Conservation (phyloP, 495 filamentous ascomycete genomes). For the Lasiosphaeriaceae sp. region DNA sequence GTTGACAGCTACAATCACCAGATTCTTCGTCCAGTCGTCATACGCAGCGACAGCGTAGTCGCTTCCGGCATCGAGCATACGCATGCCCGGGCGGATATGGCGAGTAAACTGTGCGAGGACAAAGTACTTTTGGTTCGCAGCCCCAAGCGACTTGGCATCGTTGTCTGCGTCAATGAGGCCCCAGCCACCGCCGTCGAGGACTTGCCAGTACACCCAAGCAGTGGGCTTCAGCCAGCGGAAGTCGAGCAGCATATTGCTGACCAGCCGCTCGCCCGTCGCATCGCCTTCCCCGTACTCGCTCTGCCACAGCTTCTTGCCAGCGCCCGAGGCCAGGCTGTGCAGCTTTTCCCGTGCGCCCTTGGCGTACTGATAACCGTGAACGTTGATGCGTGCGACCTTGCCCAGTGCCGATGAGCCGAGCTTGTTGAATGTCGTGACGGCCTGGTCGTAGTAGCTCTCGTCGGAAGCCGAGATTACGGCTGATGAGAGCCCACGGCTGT, state of each 20-base stretch:
- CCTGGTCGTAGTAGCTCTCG: conserved; percentile 30
- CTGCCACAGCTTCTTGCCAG: conserved; percentile 34
- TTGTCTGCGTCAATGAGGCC: conserved; percentile 33
- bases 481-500: conserved; percentile 21
- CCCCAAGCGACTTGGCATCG: conserved; percentile 19
- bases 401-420: conserved; percentile 21
- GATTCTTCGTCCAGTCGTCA: conserved; percentile 23
- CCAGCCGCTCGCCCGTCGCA: conserved; percentile 27
- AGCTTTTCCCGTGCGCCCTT: conserved; percentile 24
- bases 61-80: conserved; percentile 30
- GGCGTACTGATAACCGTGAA: conserved; percentile 37
- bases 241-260: conserved; percentile 33
- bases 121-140: conserved; percentile 33
- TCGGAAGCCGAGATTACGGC: conserved; percentile 29
- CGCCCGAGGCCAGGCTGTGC: conserved; percentile 12
- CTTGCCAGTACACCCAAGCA: conserved; percentile 42
- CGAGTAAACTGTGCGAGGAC: conserved; percentile 34
- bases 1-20: conserved; percentile 37
- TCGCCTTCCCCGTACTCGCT: conserved; percentile 39
- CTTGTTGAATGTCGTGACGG: conserved; percentile 24
- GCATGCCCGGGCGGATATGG: conserved; percentile 34
- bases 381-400: conserved; percentile 30
- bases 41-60: conserved; percentile 35
- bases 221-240: conserved; percentile 35
- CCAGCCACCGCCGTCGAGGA: conserved; percentile 33